A percentile compares a stretch with the other conserved stretches of the same genome.
Evolutionary conservation across 2,329 filamentous ascomycete genomes (phyloP).

Genomic region (Penicillium vulpinum): DNA sequence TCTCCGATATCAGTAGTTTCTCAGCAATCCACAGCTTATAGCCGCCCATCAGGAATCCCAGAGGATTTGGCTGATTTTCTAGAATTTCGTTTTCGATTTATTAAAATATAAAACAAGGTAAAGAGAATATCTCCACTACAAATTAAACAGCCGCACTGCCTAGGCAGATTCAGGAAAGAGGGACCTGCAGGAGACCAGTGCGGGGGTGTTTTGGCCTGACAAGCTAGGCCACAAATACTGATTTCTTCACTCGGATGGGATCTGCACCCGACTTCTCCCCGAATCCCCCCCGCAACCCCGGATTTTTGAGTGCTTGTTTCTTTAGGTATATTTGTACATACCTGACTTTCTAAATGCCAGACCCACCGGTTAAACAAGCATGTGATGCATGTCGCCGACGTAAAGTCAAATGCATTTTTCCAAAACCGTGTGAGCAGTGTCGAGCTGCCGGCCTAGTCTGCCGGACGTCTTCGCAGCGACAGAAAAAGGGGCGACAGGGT

Average conservation of each 20-base stretch:
- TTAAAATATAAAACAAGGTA: too few species aligned
- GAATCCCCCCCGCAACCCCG: conserved; percentile 12
- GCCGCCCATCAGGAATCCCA: background rate
- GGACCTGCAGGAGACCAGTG: background rate
- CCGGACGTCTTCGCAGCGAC: conserved; percentile 15
- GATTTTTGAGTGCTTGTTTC: background rate
- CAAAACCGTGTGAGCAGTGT: conserved; percentile 22
- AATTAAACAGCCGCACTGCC: background rate
- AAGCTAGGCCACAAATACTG: background rate
- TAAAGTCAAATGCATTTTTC: conserved; percentile 23
- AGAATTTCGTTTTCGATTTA: background rate
- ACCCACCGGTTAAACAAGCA: conserved; percentile 13
- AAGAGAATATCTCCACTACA: background rate
- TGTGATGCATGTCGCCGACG: conserved; percentile 29
- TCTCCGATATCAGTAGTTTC: background rate
- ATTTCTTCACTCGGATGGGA: background rate
- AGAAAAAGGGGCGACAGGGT: conserved; percentile 26
- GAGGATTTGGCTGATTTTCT: background rate
- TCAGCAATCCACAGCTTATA: background rate
- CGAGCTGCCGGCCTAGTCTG: conserved; percentile 18
- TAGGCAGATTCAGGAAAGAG: too few species aligned
- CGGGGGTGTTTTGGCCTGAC: background rate
- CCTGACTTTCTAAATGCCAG: background rate
- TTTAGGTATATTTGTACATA: background rate
- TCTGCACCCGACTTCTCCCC: conserved; percentile 7